Conservation (phyloP, 345 rosid species). For the Lepidium didymum region DNA sequence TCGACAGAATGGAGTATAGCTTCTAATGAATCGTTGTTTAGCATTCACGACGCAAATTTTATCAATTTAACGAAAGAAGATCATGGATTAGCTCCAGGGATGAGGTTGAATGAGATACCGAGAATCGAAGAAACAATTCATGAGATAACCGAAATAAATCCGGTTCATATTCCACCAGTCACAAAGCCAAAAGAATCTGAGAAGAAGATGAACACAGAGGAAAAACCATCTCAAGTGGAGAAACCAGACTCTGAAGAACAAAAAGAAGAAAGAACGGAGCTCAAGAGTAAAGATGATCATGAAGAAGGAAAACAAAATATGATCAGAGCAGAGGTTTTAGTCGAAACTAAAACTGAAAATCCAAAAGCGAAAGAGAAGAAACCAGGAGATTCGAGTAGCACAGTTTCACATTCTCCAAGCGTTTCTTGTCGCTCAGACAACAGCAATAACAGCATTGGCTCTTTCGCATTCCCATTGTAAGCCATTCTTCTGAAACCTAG, state of each 20-base stretch:
- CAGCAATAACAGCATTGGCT: slow-evolving; percentile 38
- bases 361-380: slow-evolving; percentile 6
- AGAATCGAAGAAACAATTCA: slow-evolving; percentile 36
- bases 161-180: slow-evolving; percentile 27
- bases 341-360: not conserved
- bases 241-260: not conserved
- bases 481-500: not conserved
- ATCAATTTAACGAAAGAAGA: slow-evolving; percentile 53
- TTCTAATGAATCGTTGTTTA: slow-evolving; percentile 85
- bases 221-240: not conserved
- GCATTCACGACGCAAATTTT: slow-evolving; percentile 55
- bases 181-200: slow-evolving; percentile 24
- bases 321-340: not conserved
- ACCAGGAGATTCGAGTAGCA: slow-evolving; percentile 1
- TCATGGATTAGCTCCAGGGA: slow-evolving; percentile 20
- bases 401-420: slow-evolving; percentile 16
- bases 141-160: slow-evolving; percentile 7
- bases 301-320: not conserved
- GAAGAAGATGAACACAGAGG: not conserved
- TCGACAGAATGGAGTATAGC: slow-evolving; percentile 75
- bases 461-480: slow-evolving; percentile 77
- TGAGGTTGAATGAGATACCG: slow-evolving; percentile 52
- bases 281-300: not conserved
- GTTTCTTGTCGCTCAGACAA: slow-evolving; percentile 33
- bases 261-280: not conserved